These are phyloP conservation scores for Quercus robur DNA, from an alignment of 306 rosid genomes.

Conservation along the genomic window DNA sequence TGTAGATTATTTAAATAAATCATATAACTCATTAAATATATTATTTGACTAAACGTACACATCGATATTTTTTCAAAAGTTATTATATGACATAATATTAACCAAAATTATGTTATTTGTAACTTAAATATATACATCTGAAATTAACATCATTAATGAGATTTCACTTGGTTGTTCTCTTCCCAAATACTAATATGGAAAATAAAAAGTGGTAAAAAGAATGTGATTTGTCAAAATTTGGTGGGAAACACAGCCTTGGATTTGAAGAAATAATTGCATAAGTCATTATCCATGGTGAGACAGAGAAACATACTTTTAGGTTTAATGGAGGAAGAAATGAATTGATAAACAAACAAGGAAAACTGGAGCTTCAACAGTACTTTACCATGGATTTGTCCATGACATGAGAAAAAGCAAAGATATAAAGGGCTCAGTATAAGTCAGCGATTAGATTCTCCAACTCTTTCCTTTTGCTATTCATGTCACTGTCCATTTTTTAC, in stretches of 20 bases:
- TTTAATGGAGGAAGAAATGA: conserved; percentile 35
- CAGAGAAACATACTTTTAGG: conserved; percentile 39
- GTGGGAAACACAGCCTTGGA: conserved; percentile 19
- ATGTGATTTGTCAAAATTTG: conserved; percentile 25
- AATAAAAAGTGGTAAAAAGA: neutral
- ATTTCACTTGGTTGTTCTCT: neutral
- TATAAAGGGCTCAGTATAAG: conserved; percentile 33
- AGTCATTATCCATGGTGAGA: conserved; percentile 41
- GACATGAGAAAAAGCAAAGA: conserved; percentile 31
- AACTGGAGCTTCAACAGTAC: conserved; percentile 27
- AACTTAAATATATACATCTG: too few relatives aligned
- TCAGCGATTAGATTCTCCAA: conserved; percentile 59
- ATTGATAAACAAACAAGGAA: conserved; percentile 19
- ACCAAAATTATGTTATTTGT: too few relatives aligned
- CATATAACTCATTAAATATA: too few relatives aligned
- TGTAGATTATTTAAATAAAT: too few relatives aligned
- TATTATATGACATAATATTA: too few relatives aligned
- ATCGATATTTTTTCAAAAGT: too few relatives aligned
- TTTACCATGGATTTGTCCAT: conserved; percentile 41
- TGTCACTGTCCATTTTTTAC: neutral
- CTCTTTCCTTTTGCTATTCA: neutral
- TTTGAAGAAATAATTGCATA: conserved; percentile 21
- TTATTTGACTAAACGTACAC: too few relatives aligned
- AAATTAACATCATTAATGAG: too few relatives aligned
- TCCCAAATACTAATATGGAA: neutral